Base-by-base conservation (phyloP, 2,329 filamentous ascomycete species). In the Apiospora sp. region DNA sequence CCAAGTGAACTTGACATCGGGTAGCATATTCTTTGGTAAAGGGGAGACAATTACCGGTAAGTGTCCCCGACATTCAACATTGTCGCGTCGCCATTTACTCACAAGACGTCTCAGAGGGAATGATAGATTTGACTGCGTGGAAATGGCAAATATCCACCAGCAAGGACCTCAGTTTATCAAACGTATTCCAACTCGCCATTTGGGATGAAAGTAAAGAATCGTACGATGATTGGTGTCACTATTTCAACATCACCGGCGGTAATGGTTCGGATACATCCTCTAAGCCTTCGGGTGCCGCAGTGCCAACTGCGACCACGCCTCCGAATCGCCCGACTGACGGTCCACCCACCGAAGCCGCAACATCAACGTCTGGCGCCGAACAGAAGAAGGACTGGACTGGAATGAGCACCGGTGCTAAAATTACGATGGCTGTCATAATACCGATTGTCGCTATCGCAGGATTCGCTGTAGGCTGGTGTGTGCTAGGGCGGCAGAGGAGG, bases 371-470 rank as follows among this genome's bases (percentile, higher is more conserved):
- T 22, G 46, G n/a, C 22, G 2, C 19, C 8, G 46, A 49, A 10
- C 46, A 49, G 46, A 49, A 49, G 46, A 49, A 49, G 46, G 46
- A 49, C 46, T 49, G 46, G 46, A 49, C 46, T 22, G 46, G 46
- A 7, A 49, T 49, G 46, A 49, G 46, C 46, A 49, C 46, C 6
- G 46, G 46, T 22, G 46, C 46, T 22, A 49, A 49, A 22, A 49
- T 49, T 4, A 49, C 46, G 46, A n/a, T 49, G 22, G 46, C 19
- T 22, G 46, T 49, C 46, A 49, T 49, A 19, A 8, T 49, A 49
- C 46, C 46, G 22, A 49, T 49, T 22, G 46, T 49, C 7, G 46
- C 46, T 22, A n/a, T 49, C 2, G 19, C 22, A 8, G 46, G 46
- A 8, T 49, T 49, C n/a, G 19, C n/a, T 22, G 46, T 49, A n/a